A percentile compares a stretch with the other conserved stretches of the same genome.
Evolutionary conservation across 768 basidiomycete genomes (phyloP).

Genomic region (Dacryopinax primogenitus): DNA sequence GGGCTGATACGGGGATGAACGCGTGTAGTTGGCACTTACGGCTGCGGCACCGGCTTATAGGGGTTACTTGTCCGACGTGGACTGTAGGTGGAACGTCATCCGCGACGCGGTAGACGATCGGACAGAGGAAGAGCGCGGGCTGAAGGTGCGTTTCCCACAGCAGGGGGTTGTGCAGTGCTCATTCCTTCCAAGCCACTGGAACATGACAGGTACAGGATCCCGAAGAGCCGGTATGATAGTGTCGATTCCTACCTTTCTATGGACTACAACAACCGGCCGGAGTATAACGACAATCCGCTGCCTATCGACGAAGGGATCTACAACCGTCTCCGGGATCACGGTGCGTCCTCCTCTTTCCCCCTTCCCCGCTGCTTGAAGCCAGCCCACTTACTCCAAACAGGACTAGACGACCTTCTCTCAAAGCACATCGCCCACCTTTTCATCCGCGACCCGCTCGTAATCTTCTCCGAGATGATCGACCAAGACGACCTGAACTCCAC

Average conservation of each 20-base stretch:
- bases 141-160: constrained; percentile 41
- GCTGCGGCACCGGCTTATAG: constrained; percentile 93
- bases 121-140: constrained; percentile 84
- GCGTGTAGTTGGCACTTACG: constrained; percentile 68
- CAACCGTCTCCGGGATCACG: constrained; percentile 58
- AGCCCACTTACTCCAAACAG: constrained; percentile 33
- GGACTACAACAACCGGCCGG: constrained; percentile 73
- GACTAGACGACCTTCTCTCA: constrained; percentile 72
- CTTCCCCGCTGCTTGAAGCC: no score
- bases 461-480: constrained; percentile 86
- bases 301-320: constrained; percentile 69
- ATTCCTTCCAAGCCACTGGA: constrained; percentile 49
- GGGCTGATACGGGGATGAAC: not conserved
- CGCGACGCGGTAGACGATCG: constrained; percentile 97
- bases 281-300: constrained; percentile 80
- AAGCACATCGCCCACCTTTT: constrained; percentile 92
- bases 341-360: constrained; percentile 33
- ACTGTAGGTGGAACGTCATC: constrained; percentile 98
- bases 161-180: not conserved
- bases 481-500: constrained; percentile 78
- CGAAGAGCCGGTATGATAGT: constrained; percentile 95
- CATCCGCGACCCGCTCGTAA: constrained; percentile 90
- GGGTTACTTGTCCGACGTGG: constrained; percentile 89
- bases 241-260: constrained; percentile 88
- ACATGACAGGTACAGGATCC: constrained; percentile 62